These are phyloP conservation scores for Trifolium fragiferum DNA, from an alignment of 306 rosid species.

Conservation along the genomic window DNA sequence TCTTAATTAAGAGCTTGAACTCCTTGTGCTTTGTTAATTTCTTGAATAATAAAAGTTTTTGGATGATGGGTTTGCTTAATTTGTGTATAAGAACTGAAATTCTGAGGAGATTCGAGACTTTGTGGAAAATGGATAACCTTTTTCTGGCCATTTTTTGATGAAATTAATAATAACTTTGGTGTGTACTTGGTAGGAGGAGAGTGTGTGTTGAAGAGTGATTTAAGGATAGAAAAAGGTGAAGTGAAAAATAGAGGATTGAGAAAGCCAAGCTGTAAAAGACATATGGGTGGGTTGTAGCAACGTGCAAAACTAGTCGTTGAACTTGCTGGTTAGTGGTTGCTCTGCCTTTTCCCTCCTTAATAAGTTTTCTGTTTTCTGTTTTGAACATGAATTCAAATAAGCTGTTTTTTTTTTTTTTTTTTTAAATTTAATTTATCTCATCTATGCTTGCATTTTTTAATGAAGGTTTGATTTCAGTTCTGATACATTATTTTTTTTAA, in stretches of 20 bases:
- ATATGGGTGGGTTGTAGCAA: too few species aligned
- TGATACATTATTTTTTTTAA: too few species aligned
- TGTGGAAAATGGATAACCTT: slow-evolving; percentile 44
- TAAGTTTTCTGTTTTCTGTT: too few species aligned
- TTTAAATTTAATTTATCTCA: too few species aligned
- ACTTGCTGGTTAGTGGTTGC: too few species aligned
- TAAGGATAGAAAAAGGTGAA: slow-evolving; percentile 48
- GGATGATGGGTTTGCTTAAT: slow-evolving; percentile 51
- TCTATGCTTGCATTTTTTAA: too few species aligned
- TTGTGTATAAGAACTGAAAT: slow-evolving; percentile 48
- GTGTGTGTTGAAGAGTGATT: slow-evolving; percentile 29
- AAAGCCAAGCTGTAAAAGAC: slow-evolving; percentile 61
- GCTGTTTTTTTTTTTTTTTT: too few species aligned
- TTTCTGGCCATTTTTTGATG: slow-evolving; percentile 54
- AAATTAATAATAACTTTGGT: neutral
- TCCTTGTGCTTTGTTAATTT: slow-evolving; percentile 41
- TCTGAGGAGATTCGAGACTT: slow-evolving; percentile 48
- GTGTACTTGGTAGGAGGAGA: too few species aligned
- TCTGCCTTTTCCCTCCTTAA: too few species aligned
- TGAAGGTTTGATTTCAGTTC: too few species aligned
- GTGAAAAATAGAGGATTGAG: slow-evolving; percentile 12
- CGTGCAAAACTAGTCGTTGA: too few species aligned
- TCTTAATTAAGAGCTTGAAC: slow-evolving; percentile 45
- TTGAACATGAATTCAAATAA: too few species aligned
- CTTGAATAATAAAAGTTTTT: slow-evolving; percentile 49